Percentiles rank a stretch among this genome's conserved stretches.
Conservation (phyloP, 2,329 filamentous ascomycete genomes). For the Periconia sp. region DNA sequence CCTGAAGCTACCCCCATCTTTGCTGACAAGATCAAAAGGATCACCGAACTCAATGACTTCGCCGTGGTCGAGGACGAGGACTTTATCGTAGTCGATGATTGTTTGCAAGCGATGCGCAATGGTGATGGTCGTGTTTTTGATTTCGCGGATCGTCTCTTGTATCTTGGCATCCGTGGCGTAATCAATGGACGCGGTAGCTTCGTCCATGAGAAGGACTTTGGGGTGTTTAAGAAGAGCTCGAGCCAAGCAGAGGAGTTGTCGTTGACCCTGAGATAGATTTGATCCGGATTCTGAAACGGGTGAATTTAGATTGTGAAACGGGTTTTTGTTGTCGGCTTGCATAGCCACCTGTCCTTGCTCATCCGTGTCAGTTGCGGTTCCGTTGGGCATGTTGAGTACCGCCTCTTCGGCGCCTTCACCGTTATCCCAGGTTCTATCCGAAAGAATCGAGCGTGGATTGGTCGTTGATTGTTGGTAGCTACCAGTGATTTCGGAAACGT, state of each 20-base stretch:
- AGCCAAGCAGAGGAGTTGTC: conserved; percentile 90
- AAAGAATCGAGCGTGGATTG: conserved; percentile 35
- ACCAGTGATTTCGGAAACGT: conserved; percentile 27
- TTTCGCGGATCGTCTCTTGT: conserved; percentile 91
- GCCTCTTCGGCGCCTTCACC: conserved; percentile 32
- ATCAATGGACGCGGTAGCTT: conserved; percentile 96
- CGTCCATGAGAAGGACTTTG: conserved; percentile 97
- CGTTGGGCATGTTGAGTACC: conserved; percentile 33
- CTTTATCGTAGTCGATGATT: conserved; percentile 97
- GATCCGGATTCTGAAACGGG: conserved; percentile 85
- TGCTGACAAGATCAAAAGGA: conserved; percentile 70
- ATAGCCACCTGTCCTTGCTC: conserved; percentile 28
- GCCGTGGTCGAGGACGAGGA: conserved; percentile 90
- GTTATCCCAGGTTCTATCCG: conserved; percentile 25
- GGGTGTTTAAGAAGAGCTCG: conserved; percentile 89
- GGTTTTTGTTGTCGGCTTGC: conserved; percentile 80
- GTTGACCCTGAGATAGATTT: conserved; percentile 93
- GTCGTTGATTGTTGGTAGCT: conserved; percentile 34
- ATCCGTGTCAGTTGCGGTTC: conserved; percentile 29
- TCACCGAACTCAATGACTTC: conserved; percentile 87
- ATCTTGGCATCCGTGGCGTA: conserved; percentile 96
- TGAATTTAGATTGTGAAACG: conserved; percentile 85
- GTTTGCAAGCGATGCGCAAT: conserved; percentile 95
- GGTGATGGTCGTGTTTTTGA: conserved; percentile 89
- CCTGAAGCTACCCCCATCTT: conserved; percentile 66